Base-by-base conservation (phyloP, 2,329 filamentous ascomycete species). In the Macroventuria anomochaeta region DNA sequence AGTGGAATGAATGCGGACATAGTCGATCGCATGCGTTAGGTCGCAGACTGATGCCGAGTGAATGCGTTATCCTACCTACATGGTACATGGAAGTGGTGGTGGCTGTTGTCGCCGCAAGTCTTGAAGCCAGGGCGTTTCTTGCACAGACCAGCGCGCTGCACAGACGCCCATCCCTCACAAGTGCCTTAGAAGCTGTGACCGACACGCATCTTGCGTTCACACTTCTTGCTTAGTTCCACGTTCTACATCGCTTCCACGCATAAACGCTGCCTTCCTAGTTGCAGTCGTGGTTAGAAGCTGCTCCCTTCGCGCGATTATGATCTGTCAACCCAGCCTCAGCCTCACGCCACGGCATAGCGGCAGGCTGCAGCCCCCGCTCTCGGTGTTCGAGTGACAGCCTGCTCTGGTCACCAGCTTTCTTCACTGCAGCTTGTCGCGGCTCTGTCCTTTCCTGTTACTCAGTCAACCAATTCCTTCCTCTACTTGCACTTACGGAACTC, bases 311-410 rank as follows among this genome's bases (percentile, higher is more conserved):
- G 21, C 21, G 28, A 12, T 34, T 12, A 34, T 44, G 41, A 3
- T 1, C 25, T 34, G 41, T 25, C 41, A 44, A 20, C 18, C 15
- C 3, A 34, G 31, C 29, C 10, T 26, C 41, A 44, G 29, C 41
- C 41, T 26, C 31, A 12, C 21, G 29, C 20, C 41, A 17, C 6
- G 28, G 36, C 26, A 17, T 17, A n/a, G n/a, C n/a, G n/a, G n/a
- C n/a, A 34, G 54, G 57, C 55, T 58, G 55, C 38, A n/a, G 48
- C 46, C 49, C 51, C 43, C 47, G 41, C 39, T 46, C 34, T 50
- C 0, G 15, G 26, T 52, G 44, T 15, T 25, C 34, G 21, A 53
- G 20, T 41, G 25, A 42, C 52, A 61, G 46, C 55, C 49, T 54
- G 49, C 29, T 20, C 39, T 26, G 18, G 44, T 28, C 26, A 51